Evolutionary conservation across 495 filamentous ascomycete species (phyloP), one percentile per base, ranked within the genome.

Genomic region (Aspergillus mulundensis): DNA sequence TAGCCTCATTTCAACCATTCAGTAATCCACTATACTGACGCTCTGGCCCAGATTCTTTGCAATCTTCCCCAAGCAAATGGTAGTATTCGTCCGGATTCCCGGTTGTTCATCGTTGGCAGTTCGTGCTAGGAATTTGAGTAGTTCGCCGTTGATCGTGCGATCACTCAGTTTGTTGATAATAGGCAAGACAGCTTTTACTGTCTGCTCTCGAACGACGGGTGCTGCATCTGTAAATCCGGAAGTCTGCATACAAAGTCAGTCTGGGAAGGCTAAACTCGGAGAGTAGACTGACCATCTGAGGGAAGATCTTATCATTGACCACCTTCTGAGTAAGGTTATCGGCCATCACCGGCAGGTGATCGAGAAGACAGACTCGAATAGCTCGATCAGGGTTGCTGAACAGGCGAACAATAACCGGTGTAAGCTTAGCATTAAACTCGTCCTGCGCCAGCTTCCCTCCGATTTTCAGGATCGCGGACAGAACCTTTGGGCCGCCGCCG

Each of bases 91-190:
- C 56, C 94, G 83, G 50, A 98, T 98, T 7, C 94, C 94, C 16
- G 95, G 93, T 63, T 98, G 93, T 64, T 97, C 93, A 59, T 98
- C 94, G 61, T 97, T 97, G 36, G 94, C 89, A 7, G 93, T 97
- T 65, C 96, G 96, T 50, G 94, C 95, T 20, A 98, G 77, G 66
- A 95, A 87, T 66, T 87, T 88, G 30, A 98, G 73, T 11, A 98
- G 73, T 60, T 98, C 94, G 48, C 95, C 94, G 62, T 98, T 97
- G 62, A 97, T 83, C 20, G 87, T 89, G 32, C 94, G 82, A 63
- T 98, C 95, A 8, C 88, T 95, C 2, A 98, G 82, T 70, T 98
- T 98, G 15, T 76, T 75, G 56, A 97, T 85, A 28, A 97, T 78
- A 0, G 84, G 84, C 25, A 98, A 77, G 3, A 97, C 87, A 21